Evolutionary conservation across 768 basidiomycete genomes (phyloP).

Genomic region (Trametes villosa): DNA sequence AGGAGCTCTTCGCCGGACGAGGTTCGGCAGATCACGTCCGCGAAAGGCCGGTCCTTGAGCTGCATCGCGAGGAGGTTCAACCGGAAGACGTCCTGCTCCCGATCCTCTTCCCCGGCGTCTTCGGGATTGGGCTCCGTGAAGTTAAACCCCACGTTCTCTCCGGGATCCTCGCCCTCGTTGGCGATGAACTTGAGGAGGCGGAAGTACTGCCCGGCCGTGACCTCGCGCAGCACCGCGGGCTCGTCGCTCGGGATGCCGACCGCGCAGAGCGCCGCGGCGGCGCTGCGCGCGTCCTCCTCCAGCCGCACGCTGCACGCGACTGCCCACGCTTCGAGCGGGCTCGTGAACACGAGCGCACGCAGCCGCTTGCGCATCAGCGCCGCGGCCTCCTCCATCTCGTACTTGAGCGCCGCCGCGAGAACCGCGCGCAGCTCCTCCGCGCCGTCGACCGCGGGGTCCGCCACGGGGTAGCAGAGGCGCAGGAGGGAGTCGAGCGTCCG

Average conservation of each 20-base stretch:
- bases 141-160: not conserved
- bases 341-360: not conserved
- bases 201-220: conserved; percentile 7
- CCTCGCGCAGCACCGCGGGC: not conserved
- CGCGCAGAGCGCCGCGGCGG: not conserved
- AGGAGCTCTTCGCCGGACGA: conserved; percentile 53
- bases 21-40: conserved; percentile 55
- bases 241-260: not conserved
- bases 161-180: not conserved
- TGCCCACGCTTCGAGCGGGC: conserved; percentile 9
- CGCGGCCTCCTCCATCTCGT: conserved; percentile 16
- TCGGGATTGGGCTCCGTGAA: not conserved
- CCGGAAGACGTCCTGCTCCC: not conserved
- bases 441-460: conserved; percentile 2
- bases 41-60: not conserved
- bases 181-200: not conserved
- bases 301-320: conserved; percentile 2
- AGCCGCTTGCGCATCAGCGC: not conserved
- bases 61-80: not conserved
- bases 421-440: conserved; percentile 10
- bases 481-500: conserved; percentile 24
- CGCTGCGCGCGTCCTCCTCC: not conserved
- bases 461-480: conserved; percentile 26
- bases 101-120: not conserved
- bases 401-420: conserved; percentile 25